Evolutionary conservation across 345 rosid species (phyloP), one percentile per base, ranked within the genome.

Genomic region (Populus davidiana): DNA sequence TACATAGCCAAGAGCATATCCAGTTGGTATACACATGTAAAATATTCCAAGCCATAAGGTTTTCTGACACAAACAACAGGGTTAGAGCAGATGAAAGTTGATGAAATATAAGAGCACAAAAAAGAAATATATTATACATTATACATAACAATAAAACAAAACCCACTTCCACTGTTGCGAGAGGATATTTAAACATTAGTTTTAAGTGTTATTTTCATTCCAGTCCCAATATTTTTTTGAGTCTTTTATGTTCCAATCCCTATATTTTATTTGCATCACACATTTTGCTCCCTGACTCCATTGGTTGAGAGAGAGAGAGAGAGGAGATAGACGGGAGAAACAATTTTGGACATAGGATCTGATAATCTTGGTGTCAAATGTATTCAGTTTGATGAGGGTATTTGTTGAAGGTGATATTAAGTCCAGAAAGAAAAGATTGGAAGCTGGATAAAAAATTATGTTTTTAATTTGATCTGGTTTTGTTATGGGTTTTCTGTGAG

Each of bases 11-110:
- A 92, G 21, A 8, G 99, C 98, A 81, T 89, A 92, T 62, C 99
- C 99, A 73, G 93, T 80, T 3, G 99, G 98, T 83, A 93, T 93
- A 74, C 97, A 95, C 99, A 95, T 95, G 87, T 92, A 95, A 88
- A 95, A 95, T 82, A 91, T 84, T 61, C 88, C 89, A 75, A 95
- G 92, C 99, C 99, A 95, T 20, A 83, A 89, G 27, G 96, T 86
- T 93, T 92, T 93, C 99, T 95, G 90, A 69, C 50, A 69, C 33
- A 85, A 80, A 85, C 4, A 69, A 78, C 69, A 78, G 62, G 44
- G 8, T 72, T 67, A 47, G 8, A 66, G 73, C 54, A 44, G 44
- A 35, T 39, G 67, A 39, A 23, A 59, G 33, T 35, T 59, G 29
- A 59, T 59, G 64, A 25, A 23, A 23, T 23, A 23, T 59, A 59